Percentiles rank a stretch among this genome's conserved stretches.
Conservation (phyloP, 2,329 filamentous ascomycete genomes). For the Aspergillus ibericus region DNA sequence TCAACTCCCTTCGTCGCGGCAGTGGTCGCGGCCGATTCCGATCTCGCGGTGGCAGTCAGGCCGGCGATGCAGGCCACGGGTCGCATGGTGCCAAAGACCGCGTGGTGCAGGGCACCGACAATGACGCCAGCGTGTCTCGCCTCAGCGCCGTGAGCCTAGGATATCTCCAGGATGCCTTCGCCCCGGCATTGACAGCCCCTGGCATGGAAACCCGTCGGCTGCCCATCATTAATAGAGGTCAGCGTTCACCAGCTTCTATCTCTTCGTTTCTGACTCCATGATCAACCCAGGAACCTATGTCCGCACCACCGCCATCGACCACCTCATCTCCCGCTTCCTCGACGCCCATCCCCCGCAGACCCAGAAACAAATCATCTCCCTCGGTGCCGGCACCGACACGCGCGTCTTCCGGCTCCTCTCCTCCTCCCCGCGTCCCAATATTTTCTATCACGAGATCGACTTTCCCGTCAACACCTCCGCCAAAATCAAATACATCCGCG, state of each 20-base stretch:
- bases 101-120: slow-evolving; percentile 84
- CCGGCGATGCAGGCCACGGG: slow-evolving; percentile 25
- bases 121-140: slow-evolving; percentile 84
- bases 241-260: background rate
- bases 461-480: slow-evolving; percentile 71
- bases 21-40: slow-evolving; percentile 51
- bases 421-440: slow-evolving; percentile 40
- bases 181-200: slow-evolving; percentile 64
- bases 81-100: slow-evolving; percentile 58
- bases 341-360: slow-evolving; percentile 23
- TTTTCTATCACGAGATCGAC: slow-evolving; percentile 91
- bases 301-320: slow-evolving; percentile 79
- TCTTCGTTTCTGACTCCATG: too few species aligned
- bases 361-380: slow-evolving; percentile 74
- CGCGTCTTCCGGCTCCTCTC: slow-evolving; percentile 74
- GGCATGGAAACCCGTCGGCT: slow-evolving; percentile 61
- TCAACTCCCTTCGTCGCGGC: slow-evolving; percentile 60
- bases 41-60: slow-evolving; percentile 39
- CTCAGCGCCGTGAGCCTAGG: slow-evolving; percentile 83
- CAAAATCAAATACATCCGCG: slow-evolving; percentile 57
- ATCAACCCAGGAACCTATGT: slow-evolving; percentile 89
- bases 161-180: slow-evolving; percentile 82
- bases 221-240: slow-evolving; percentile 93
- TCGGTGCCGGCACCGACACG: slow-evolving; percentile 93
- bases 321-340: slow-evolving; percentile 72